Evolutionary conservation across 257 asterid species (phyloP), one percentile per base, ranked within the genome.

Genomic region (Lycium ferocissimum): DNA sequence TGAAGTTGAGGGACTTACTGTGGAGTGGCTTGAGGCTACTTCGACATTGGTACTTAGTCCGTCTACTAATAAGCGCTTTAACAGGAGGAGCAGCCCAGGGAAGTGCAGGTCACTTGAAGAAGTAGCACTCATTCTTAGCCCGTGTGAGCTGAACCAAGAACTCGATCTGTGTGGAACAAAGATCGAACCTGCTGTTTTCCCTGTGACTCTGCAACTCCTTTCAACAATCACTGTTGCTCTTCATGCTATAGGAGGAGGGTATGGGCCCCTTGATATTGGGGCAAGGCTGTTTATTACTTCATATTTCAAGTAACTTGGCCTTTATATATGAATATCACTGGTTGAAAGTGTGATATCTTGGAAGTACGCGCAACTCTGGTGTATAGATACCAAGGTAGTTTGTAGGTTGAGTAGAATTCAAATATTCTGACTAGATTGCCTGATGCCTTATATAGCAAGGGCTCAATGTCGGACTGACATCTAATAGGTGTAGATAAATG

Each of bases 21-120:
- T 75, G 37, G 98, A 92, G 86, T 96, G 99, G 99, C 98, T 96
- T 13, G 98, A 92, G 26, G 82, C 90, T 80, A 94, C 99, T 57
- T 90, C 95, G 47, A 90, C 99, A 2, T 49, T 96, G 87, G 88
- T 96, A 82, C 93, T 96, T 63, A 90, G 92, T 62, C 90, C 84
- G 79, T 90, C 89, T 82, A n/a, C 83, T 26, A 87, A 82, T 43
- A 92, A 91, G 81, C 94, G 89, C 20, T 57, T 88, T 6, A 87
- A 80, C 88, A 87, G 89, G 86, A 90, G 87, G 88, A 88, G 88
- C 65, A 88, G 97, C 81, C 91, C 92, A 7, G 91, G 92, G 54
- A 94, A 88, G 84, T 84, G 56, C 71, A 90, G 88, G 88, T 62
- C 93, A 33, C 88, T 96, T 20, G 95, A 93, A 58, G 98, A 94